phyloP scores from a whole-genome alignment of 495 filamentous ascomycete genomes.

The Articulospora tetracladia region DNA sequence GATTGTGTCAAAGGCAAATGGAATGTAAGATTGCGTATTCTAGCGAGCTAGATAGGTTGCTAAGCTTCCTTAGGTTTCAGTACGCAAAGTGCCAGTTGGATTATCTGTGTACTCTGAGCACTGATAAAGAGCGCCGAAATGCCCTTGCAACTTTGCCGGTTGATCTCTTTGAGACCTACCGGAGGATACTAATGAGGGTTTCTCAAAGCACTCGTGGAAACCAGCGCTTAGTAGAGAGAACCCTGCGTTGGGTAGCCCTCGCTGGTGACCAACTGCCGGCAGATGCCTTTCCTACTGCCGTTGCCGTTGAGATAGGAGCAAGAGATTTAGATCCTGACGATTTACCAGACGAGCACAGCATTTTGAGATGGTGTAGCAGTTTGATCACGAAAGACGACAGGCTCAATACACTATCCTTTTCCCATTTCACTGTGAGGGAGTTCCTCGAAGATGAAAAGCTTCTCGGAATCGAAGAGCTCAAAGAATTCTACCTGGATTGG shows the following conservation, averaged over 20 bases:
- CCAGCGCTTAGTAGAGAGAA: conserved; percentile 1
- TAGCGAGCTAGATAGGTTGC: background rate
- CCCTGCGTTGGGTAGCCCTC: conserved; percentile 1
- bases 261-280: background rate
- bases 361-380: conserved; percentile 9
- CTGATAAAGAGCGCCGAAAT: conserved; percentile 1
- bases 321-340: background rate
- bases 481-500: background rate
- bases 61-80: conserved; percentile 2
- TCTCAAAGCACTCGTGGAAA: background rate
- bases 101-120: conserved; percentile 1
- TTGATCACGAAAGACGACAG: conserved; percentile 23
- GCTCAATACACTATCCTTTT: conserved; percentile 31
- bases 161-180: conserved; percentile 6
- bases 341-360: conserved; percentile 6
- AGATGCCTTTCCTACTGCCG: background rate
- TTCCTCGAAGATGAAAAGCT: conserved; percentile 15
- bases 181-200: conserved; percentile 2
- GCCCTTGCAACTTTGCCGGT: conserved; percentile 4
- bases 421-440: conserved; percentile 31
- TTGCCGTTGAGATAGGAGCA: conserved; percentile 1
- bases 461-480: background rate
- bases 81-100: conserved; percentile 9
- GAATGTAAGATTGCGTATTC: background rate
- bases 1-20: conserved; percentile 7